These are phyloP conservation scores for Penicillium argentinense DNA, from an alignment of 495 filamentous ascomycete species.

Conservation along the genomic window DNA sequence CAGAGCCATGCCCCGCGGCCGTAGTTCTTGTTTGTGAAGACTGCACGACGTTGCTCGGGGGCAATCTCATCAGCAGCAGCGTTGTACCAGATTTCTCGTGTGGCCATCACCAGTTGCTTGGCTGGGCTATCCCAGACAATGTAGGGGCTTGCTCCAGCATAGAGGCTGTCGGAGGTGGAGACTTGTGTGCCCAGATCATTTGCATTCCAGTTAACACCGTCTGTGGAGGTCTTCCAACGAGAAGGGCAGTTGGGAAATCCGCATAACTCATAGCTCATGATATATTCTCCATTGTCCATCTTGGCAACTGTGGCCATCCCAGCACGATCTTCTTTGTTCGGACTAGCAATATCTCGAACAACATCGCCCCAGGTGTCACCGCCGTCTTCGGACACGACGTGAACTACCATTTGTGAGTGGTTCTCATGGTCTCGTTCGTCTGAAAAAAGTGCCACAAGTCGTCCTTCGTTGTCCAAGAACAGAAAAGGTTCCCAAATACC, in stretches of 20 bases:
- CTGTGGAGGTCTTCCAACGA: background rate
- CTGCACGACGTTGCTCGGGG: background rate
- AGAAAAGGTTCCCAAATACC: constrained; percentile 8
- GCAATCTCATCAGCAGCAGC: background rate
- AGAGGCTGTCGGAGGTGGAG: background rate
- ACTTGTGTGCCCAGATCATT: background rate
- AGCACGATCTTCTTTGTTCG: background rate
- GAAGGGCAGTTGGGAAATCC: background rate
- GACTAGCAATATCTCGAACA: background rate
- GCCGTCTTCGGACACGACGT: constrained; percentile 2
- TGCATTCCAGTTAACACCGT: background rate
- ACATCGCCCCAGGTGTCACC: constrained; percentile 5
- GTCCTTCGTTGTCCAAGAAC: background rate
- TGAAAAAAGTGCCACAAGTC: constrained; percentile 3
- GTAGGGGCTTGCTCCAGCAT: constrained; percentile 1
- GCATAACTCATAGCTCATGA: constrained; percentile 1
- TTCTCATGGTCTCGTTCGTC: constrained; percentile 2
- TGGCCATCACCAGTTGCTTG: constrained; percentile 1
- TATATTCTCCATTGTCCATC: constrained; percentile 9
- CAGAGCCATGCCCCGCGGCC: background rate
- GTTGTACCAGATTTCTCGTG: background rate
- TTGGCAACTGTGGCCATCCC: constrained; percentile 8
- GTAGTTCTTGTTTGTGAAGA: background rate
- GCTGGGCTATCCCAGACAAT: background rate
- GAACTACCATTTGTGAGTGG: constrained; percentile 4